Evolutionary conservation across 2,329 filamentous ascomycete species (phyloP).

Genomic region (Sclerotinia subarctica): DNA sequence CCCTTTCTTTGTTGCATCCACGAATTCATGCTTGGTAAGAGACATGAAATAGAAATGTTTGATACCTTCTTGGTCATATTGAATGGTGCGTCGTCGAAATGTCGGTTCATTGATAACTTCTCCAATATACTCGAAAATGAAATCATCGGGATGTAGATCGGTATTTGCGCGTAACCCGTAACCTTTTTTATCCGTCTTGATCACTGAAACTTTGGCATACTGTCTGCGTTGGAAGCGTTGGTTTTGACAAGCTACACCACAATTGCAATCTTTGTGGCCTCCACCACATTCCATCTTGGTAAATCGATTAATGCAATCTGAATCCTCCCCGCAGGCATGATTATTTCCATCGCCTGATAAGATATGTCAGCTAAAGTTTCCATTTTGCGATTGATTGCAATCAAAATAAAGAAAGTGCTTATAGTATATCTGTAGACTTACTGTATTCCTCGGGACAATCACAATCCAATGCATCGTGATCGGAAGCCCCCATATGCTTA

Average conservation of each 20-base stretch:
- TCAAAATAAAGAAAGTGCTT: not conserved
- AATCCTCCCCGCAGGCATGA: slow-evolving; percentile 88
- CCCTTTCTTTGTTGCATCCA: slow-evolving; percentile 94
- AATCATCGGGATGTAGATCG: slow-evolving; percentile 76
- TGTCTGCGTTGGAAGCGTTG: slow-evolving; percentile 89
- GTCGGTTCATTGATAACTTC: slow-evolving; percentile 93
- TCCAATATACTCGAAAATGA: slow-evolving; percentile 97
- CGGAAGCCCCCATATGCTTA: slow-evolving; percentile 85
- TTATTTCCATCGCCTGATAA: slow-evolving; percentile 61
- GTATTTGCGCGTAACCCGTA: slow-evolving; percentile 83
- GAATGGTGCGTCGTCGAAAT: slow-evolving; percentile 84
- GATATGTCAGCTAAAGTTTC: slow-evolving; percentile 37
- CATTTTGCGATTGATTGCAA: not conserved
- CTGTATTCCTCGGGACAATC: slow-evolving; percentile 94
- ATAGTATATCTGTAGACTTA: slow-evolving; percentile 51
- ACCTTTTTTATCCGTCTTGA: slow-evolving; percentile 97
- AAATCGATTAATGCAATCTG: slow-evolving; percentile 96
- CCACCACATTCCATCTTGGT: slow-evolving; percentile 95
- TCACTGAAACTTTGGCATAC: slow-evolving; percentile 88
- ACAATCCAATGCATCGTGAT: slow-evolving; percentile 87
- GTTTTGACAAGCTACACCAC: slow-evolving; percentile 84
- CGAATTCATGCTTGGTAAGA: slow-evolving; percentile 90
- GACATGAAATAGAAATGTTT: slow-evolving; percentile 99
- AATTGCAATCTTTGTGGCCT: slow-evolving; percentile 68
- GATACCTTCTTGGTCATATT: slow-evolving; percentile 94